Conservation (phyloP, 2,329 filamentous ascomycete genomes). For the Pseudocercospora ulei region DNA sequence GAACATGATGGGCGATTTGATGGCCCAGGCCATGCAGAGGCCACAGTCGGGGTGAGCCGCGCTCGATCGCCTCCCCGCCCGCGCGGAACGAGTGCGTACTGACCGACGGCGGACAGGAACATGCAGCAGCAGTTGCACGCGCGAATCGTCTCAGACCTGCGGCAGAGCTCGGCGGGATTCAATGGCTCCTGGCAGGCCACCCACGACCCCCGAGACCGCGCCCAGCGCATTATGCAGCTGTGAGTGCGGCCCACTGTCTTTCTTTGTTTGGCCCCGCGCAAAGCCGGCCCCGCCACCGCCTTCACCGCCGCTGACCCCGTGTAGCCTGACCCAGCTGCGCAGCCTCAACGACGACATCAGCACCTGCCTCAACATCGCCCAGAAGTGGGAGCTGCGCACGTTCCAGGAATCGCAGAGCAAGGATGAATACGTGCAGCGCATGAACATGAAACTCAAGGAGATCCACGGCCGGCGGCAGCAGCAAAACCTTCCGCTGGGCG, state of each 20-base stretch:
- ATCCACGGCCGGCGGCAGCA: constrained; percentile 24
- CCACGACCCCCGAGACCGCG: constrained; percentile 28
- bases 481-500: constrained; percentile 15
- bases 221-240: constrained; percentile 30
- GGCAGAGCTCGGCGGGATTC: constrained; percentile 18
- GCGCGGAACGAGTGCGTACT: too few species aligned
- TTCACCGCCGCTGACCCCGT: constrained; percentile 10
- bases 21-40: constrained; percentile 26
- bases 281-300: too few species aligned
- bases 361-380: constrained; percentile 26
- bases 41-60: constrained; percentile 22
- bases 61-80: too few species aligned
- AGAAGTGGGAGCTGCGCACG: constrained; percentile 25
- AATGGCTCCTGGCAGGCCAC: constrained; percentile 31
- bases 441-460: constrained; percentile 27
- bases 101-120: constrained; percentile 11
- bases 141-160: constrained; percentile 27
- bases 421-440: constrained; percentile 26
- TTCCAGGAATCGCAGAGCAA: constrained; percentile 25
- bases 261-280: constrained; percentile 6
- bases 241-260: constrained; percentile 20
- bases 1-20: constrained; percentile 19
- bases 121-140: constrained; percentile 25
- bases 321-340: constrained; percentile 23
- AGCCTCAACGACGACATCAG: constrained; percentile 20